Conservation (phyloP, 768 basidiomycete genomes). For the Boletus reticuloceps region DNA sequence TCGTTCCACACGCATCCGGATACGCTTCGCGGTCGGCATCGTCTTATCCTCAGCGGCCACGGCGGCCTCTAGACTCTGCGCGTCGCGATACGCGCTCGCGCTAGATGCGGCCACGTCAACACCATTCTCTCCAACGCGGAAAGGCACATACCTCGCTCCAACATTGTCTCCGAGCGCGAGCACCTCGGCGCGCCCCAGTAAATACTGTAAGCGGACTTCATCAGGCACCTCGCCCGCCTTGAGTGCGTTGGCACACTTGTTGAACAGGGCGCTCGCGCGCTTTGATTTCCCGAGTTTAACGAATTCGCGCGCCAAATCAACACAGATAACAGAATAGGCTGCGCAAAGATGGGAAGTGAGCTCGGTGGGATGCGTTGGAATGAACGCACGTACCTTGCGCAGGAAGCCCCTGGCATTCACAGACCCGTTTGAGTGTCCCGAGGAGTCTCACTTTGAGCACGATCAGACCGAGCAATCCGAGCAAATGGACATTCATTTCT, state of each 20-base stretch:
- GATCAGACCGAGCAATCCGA: conserved; percentile 67
- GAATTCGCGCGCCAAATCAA: conserved; percentile 79
- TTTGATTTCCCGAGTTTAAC: conserved; percentile 63
- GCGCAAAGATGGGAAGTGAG: background rate
- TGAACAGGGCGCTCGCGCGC: conserved; percentile 46
- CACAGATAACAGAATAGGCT: conserved; percentile 65
- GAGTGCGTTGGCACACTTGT: conserved; percentile 48
- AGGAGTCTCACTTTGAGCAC: conserved; percentile 68
- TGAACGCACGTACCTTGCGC: conserved; percentile 33
- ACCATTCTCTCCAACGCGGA: background rate
- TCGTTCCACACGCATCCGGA: conserved; percentile 53
- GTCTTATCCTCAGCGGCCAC: conserved; percentile 45
- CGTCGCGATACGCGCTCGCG: conserved; percentile 58
- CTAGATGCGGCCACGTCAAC: conserved; percentile 28
- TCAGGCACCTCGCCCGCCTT: conserved; percentile 46
- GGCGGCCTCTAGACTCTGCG: conserved; percentile 43
- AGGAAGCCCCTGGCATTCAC: conserved; percentile 43
- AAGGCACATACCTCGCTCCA: conserved; percentile 48
- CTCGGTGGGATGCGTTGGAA: background rate
- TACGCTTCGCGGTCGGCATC: conserved; percentile 51
- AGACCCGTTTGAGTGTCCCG: conserved; percentile 58
- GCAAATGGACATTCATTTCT: conserved; percentile 60
- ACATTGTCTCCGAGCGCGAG: conserved; percentile 60
- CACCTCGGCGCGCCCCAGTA: conserved; percentile 65
- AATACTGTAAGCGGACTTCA: conserved; percentile 51